A percentile compares a stretch with the other conserved stretches of the same genome.
Conservation (phyloP, 2,329 filamentous ascomycete species). For the Fusarium hostae region DNA sequence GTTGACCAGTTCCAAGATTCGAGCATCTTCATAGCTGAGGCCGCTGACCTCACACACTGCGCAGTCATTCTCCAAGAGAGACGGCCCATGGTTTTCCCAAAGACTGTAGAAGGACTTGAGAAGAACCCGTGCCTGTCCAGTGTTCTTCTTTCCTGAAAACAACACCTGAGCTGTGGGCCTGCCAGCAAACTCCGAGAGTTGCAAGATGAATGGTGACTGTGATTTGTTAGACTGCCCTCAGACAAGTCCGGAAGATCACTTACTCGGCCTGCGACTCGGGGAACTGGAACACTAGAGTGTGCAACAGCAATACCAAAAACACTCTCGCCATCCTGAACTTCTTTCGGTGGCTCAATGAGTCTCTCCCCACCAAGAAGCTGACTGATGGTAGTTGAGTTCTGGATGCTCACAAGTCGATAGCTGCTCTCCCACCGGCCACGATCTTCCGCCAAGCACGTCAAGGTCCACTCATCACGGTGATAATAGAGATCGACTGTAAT, state of each 20-base stretch:
- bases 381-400: neutral
- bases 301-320: neutral
- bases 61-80: neutral
- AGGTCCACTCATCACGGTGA: conserved; percentile 15
- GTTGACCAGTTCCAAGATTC: neutral
- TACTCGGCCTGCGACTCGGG: neutral
- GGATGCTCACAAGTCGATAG: neutral
- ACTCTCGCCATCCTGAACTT: neutral
- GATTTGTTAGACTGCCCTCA: neutral
- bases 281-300: neutral
- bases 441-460: conserved; percentile 10
- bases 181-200: neutral
- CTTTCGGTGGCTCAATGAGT: neutral
- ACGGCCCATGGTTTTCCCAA: neutral
- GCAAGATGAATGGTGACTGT: neutral
- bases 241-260: neutral
- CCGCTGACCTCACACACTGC: neutral
- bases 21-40: neutral
- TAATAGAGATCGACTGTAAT: conserved; percentile 11
- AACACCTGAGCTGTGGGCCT: neutral
- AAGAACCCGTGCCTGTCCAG: neutral
- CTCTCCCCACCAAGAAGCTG: neutral
- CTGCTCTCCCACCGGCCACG: neutral
- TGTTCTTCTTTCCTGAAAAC: neutral
- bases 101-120: neutral